Evolutionary conservation across 352 stramenopile species (phyloP).

Genomic region (Thraustochytrium aureum): DNA sequence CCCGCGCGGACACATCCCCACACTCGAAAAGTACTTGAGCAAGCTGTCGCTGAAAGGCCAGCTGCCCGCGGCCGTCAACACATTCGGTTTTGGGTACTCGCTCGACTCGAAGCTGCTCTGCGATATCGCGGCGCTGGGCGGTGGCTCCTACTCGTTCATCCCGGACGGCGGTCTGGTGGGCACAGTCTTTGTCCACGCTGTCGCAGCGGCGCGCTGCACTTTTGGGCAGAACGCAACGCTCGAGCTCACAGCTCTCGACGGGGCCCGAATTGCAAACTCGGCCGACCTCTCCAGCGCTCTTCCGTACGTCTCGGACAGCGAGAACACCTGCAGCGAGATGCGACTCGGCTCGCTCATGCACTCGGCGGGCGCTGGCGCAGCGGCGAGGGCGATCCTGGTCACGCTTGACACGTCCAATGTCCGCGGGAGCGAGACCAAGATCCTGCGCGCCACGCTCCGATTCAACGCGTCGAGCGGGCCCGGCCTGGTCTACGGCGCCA

Average conservation of each 20-base stretch:
- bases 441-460: too few relatives aligned
- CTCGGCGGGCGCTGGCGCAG: not conserved
- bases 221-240: constrained; percentile 23
- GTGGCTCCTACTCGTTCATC: constrained; percentile 58
- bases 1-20: constrained; percentile 53
- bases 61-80: constrained; percentile 53
- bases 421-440: not conserved
- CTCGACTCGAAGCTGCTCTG: constrained; percentile 54
- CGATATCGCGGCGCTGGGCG: constrained; percentile 40
- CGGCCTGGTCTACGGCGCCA: too few relatives aligned
- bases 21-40: constrained; percentile 51
- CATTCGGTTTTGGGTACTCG: constrained; percentile 60
- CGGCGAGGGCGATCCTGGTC: not conserved
- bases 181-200: constrained; percentile 58
- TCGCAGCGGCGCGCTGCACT: constrained; percentile 23
- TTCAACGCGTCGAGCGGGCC: too few relatives aligned
- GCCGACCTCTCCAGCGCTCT: not conserved
- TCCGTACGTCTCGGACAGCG: not conserved
- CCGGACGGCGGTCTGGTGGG: constrained; percentile 59
- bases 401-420: not conserved
- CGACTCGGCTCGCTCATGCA: not conserved
- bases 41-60: not conserved
- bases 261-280: not conserved
- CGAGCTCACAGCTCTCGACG: not conserved
- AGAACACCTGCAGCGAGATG: not conserved